Conservation (phyloP, 495 filamentous ascomycete genomes). For the Venustampulla echinocandica region DNA sequence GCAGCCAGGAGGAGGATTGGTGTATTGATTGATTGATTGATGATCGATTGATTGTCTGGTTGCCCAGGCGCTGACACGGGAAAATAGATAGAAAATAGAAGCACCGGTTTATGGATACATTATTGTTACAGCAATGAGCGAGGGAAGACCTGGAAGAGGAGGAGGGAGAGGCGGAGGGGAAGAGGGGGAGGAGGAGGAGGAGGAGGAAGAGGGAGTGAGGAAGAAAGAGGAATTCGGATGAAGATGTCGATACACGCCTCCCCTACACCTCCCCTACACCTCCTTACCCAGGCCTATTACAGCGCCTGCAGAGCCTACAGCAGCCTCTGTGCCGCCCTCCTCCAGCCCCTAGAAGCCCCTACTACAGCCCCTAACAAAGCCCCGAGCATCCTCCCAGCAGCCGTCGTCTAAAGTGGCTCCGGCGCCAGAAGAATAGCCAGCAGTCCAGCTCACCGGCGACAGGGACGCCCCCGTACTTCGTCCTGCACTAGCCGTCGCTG, state of each 20-base stretch:
- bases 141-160: constrained; percentile 28
- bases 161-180: constrained; percentile 18
- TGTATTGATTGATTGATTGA: no score
- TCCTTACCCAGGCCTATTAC: no score
- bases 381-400: no score
- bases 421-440: no score
- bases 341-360: neutral
- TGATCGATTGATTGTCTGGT: no score
- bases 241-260: neutral
- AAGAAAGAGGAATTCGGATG: neutral
- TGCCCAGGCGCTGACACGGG: neutral
- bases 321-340: no score
- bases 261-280: no score
- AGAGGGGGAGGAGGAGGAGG: constrained; percentile 25
- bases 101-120: constrained; percentile 16
- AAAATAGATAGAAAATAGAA: neutral
- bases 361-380: neutral
- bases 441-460: no score
- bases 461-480: no score
- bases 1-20: no score
- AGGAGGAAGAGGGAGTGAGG: constrained; percentile 13
- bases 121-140: constrained; percentile 24
- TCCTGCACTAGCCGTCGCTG: no score
- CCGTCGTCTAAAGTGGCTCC: no score
- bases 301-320: neutral